Conservation (phyloP, 2,329 filamentous ascomycete species). For the Epichloe festucae region DNA sequence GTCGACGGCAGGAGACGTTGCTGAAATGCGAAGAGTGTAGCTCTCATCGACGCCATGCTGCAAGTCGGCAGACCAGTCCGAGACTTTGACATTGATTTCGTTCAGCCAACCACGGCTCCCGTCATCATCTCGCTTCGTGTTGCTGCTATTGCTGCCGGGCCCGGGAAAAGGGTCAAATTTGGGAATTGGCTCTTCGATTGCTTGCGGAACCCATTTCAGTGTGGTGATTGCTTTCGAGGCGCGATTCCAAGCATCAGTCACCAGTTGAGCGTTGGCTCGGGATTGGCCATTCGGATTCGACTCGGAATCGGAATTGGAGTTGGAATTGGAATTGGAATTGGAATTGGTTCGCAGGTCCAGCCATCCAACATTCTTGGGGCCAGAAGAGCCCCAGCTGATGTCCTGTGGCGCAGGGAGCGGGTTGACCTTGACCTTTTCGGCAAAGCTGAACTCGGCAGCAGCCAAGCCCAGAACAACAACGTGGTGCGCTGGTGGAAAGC, state of each 20-base stretch:
- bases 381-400: constrained; percentile 14
- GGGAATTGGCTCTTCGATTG: constrained; percentile 36
- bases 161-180: constrained; percentile 39
- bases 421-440: constrained; percentile 12
- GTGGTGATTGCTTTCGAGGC: constrained; percentile 31
- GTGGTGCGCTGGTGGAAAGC: neutral
- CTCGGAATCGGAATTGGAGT: constrained; percentile 2
- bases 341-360: constrained; percentile 10
- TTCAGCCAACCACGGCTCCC: constrained; percentile 18
- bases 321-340: neutral
- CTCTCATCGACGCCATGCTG: constrained; percentile 44
- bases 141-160: constrained; percentile 12
- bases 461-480: neutral
- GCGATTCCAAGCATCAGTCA: constrained; percentile 36
- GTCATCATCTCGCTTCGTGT: constrained; percentile 15
- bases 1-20: constrained; percentile 25
- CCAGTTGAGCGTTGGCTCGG: constrained; percentile 12
- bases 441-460: constrained; percentile 4
- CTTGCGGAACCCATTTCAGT: constrained; percentile 41
- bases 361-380: constrained; percentile 9
- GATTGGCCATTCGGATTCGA: neutral
- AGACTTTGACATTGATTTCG: constrained; percentile 31
- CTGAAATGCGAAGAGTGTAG: constrained; percentile 33
- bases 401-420: constrained; percentile 15
- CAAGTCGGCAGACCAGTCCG: constrained; percentile 31